Conservation (phyloP, 805 yeast species). For the Saccharomycopsis sp. region DNA sequence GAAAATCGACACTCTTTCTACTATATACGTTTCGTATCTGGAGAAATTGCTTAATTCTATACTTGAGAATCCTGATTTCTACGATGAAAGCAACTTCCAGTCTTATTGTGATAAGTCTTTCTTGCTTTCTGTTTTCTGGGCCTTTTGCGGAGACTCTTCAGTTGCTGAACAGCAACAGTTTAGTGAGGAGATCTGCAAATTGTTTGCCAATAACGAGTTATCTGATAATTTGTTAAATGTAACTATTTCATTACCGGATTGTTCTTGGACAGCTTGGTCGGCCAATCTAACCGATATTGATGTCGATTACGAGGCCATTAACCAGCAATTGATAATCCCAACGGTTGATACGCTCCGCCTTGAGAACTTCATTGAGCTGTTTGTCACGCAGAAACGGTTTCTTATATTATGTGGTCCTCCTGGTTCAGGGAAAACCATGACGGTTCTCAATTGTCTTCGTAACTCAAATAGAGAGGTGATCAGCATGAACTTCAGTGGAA, state of each 20-base stretch:
- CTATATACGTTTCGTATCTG: constrained; percentile 35
- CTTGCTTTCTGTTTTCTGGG: constrained; percentile 25
- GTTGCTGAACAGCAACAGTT: constrained; percentile 28
- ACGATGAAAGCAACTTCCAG: constrained; percentile 26
- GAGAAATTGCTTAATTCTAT: constrained; percentile 25
- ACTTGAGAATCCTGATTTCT: constrained; percentile 23
- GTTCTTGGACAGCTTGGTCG: constrained; percentile 41
- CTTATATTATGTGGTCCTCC: constrained; percentile 90
- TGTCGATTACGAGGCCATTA: constrained; percentile 46
- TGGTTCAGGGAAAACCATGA: constrained; percentile 96
- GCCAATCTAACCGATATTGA: constrained; percentile 42
- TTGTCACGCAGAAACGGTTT: constrained; percentile 51
- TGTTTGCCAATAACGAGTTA: not conserved
- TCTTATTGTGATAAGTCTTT: constrained; percentile 31
- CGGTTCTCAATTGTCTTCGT: constrained; percentile 61
- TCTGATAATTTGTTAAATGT: constrained; percentile 18
- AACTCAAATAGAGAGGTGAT: constrained; percentile 51
- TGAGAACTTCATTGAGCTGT: constrained; percentile 50
- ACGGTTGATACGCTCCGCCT: constrained; percentile 73
- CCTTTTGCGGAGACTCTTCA: constrained; percentile 36
- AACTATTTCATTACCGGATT: constrained; percentile 35
- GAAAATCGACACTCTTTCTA: constrained; percentile 34
- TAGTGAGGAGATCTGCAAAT: constrained; percentile 13
- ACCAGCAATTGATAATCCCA: constrained; percentile 62
- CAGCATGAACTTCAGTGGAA: constrained; percentile 65